Base-by-base conservation (phyloP, 1,284 basidiomycete genomes). In the Heterobasidion parviporum region DNA sequence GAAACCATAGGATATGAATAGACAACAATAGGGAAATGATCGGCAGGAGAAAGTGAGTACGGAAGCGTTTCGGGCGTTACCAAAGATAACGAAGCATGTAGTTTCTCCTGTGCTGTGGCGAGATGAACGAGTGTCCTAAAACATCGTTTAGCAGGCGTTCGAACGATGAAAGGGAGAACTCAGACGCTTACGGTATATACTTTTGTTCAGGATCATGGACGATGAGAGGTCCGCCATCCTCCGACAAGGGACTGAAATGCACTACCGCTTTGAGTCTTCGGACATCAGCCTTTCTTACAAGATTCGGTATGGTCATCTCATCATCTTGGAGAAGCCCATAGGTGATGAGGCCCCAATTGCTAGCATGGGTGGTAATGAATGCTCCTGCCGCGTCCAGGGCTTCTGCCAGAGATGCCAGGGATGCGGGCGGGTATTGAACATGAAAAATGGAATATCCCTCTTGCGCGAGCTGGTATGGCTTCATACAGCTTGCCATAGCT, bases 371-470 rank as follows among this genome's bases (percentile, higher is more conserved):
- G 20, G 56, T 51, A 43, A 67, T 56, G 47, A 60, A 45, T 15
- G n/a, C 52, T 18, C 35, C 53, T 26, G 57, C 63, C 57, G 61
- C 57, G 35, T 63, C 53, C 54, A 70, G 54, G 33, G 54, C 50
- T 12, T 64, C 59, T 9, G 51, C 32, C 33, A 71, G 59, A 43
- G 60, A 55, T 34, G 60, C 57, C 26, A 54, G 14, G 20, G 57
- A 53, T 33, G 61, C 50, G 32, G 55, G 52, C 26, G 70, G 67
- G 50, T 70, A 70, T 9, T 59, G 50, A 26, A 75, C 57, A 20
- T 74, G 71, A 26, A 71, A 55, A 18, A 73, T 68, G 35, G 68
- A 59, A 59, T 77, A 75, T n/a, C 75, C 76, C 62, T 77, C 76
- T 57, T 76, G 71, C 26, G 74, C 63, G 57, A 74, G 70, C 74